These are phyloP conservation scores for Pythium folliculosum DNA, from an alignment of 352 stramenopile species.

Conservation along the genomic window DNA sequence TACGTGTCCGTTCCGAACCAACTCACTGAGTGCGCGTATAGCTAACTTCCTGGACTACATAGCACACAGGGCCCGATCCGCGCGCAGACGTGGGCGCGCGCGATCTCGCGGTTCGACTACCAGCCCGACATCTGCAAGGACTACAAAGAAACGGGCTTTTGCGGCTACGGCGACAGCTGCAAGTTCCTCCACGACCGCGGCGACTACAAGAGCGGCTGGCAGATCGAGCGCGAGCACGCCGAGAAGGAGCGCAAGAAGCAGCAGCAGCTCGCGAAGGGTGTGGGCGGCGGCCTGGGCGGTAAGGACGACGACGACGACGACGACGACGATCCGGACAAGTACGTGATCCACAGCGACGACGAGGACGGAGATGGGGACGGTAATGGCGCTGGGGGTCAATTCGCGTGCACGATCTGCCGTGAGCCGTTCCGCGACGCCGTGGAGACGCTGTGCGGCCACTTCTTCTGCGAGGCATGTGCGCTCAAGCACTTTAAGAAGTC, in stretches of 20 bases:
- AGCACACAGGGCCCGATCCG: slow-evolving; percentile 93
- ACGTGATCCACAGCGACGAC: slow-evolving; percentile 63
- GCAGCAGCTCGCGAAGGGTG: slow-evolving; percentile 60
- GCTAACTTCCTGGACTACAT: too few relatives aligned
- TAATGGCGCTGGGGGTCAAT: slow-evolving; percentile 61
- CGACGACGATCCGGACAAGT: slow-evolving; percentile 68
- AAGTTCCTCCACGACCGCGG: slow-evolving; percentile 99
- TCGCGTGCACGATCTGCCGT: slow-evolving; percentile 96
- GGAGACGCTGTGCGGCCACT: slow-evolving; percentile 95
- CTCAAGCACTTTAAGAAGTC: slow-evolving; percentile 85
- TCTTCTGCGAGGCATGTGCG: slow-evolving; percentile 95
- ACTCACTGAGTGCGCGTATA: too few relatives aligned
- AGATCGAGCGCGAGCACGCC: slow-evolving; percentile 96
- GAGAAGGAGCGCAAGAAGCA: slow-evolving; percentile 90
- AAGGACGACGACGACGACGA: slow-evolving; percentile 37
- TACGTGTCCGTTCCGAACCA: too few relatives aligned
- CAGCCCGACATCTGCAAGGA: slow-evolving; percentile 98
- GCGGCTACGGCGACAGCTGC: slow-evolving; percentile 95
- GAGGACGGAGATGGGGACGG: slow-evolving; percentile 51
- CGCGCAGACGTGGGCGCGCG: slow-evolving; percentile 93
- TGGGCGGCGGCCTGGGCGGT: slow-evolving; percentile 35
- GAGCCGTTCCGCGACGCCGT: slow-evolving; percentile 93
- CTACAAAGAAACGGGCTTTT: slow-evolving; percentile 99
- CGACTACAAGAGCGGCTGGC: slow-evolving; percentile 97
- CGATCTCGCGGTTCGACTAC: slow-evolving; percentile 97